Evolutionary conservation across 148 eudicot genomes (phyloP).

Genomic region (Pouteria glomerata): DNA sequence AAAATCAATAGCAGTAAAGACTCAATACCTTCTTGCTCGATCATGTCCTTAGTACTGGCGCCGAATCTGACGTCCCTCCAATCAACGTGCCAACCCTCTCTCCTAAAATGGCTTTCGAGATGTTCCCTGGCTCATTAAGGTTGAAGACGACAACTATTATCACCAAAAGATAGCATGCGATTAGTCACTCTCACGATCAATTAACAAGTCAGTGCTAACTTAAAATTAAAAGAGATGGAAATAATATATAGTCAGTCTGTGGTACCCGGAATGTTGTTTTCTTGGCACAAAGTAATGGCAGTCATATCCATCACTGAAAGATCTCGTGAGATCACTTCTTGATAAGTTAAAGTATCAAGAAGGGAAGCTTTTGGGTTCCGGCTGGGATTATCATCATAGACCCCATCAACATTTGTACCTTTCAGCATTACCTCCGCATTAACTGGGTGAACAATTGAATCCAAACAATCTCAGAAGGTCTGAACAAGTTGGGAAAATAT

Average conservation of each 20-base stretch:
- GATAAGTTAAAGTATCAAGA: conserved; percentile 77
- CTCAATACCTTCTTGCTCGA: neutral
- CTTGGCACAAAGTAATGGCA: conserved; percentile 96
- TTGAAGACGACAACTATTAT: conserved; percentile 90
- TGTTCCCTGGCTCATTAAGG: conserved; percentile 73
- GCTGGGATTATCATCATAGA: conserved; percentile 74
- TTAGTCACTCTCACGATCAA: no score
- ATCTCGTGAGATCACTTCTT: conserved; percentile 80
- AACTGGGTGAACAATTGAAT: conserved; percentile 38
- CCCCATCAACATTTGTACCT: conserved; percentile 98
- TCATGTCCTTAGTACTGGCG: conserved; percentile 20
- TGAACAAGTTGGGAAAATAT: neutral
- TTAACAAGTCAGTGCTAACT: neutral
- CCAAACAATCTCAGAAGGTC: conserved; percentile 8
- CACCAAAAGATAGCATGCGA: neutral
- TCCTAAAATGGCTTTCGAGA: conserved; percentile 81
- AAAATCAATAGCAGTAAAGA: neutral
- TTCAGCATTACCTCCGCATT: conserved; percentile 96
- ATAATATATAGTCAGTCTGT: neutral
- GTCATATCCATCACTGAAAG: conserved; percentile 98
- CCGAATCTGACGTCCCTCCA: conserved; percentile 46
- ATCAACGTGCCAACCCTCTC: conserved; percentile 93
- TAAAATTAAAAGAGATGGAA: neutral
- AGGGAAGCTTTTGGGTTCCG: conserved; percentile 71
- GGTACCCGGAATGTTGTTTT: conserved; percentile 90